A percentile compares a stretch with the other conserved stretches of the same genome.
Evolutionary conservation across 306 rosid species (phyloP).

Genomic region (Begonia masoniana): DNA sequence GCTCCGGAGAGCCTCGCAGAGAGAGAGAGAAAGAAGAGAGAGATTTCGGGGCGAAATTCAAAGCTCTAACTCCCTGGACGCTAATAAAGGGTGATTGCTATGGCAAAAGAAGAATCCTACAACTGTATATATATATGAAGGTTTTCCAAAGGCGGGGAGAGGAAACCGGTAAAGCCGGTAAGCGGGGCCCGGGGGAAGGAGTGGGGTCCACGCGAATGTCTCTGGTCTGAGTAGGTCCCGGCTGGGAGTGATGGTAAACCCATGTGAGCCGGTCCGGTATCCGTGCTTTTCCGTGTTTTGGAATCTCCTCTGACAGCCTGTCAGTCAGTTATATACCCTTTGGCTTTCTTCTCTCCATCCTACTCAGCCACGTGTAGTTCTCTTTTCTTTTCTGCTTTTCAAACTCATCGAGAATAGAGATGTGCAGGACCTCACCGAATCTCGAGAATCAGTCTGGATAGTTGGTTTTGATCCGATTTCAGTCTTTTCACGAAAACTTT

Average conservation of each 20-base stretch:
- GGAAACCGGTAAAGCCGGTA: constrained; percentile 35
- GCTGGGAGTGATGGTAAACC: constrained; percentile 2
- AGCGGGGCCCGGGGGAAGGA: not conserved
- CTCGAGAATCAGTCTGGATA: no score
- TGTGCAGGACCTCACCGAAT: no score
- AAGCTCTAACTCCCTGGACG: no score
- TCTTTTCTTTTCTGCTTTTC: no score
- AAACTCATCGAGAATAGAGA: no score
- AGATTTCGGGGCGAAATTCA: not conserved
- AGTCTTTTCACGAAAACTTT: no score
- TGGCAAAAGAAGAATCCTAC: not conserved
- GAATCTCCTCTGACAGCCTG: constrained; percentile 17
- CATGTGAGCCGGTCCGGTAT: constrained; percentile 23
- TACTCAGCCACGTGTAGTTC: not conserved
- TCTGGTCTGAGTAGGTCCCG: not conserved
- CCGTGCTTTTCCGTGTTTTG: not conserved
- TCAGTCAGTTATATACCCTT: not conserved
- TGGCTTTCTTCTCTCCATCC: not conserved
- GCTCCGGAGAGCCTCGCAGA: constrained; percentile 20
- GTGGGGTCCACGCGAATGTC: constrained; percentile 31
- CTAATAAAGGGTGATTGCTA: not conserved
- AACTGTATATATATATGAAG: constrained; percentile 5
- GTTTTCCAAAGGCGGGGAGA: constrained; percentile 11
- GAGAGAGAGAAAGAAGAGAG: constrained; percentile 21
- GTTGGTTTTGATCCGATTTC: no score